Percentiles rank a stretch among this genome's conserved stretches.
Conservation (phyloP, 352 stramenopile species). For the Chrysophaeum taylorii region DNA sequence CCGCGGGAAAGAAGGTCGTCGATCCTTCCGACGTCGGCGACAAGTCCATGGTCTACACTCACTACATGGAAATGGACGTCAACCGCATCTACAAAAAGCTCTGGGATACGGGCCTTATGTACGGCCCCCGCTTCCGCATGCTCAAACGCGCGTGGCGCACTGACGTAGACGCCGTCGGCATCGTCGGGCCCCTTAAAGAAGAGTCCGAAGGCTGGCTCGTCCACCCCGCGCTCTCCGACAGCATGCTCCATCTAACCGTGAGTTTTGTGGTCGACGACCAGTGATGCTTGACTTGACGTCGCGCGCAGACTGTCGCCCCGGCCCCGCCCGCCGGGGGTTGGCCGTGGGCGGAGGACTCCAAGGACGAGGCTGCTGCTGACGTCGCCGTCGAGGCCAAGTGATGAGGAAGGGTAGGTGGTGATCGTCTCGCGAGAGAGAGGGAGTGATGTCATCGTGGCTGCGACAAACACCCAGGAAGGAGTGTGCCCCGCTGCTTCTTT, state of each 20-base stretch:
- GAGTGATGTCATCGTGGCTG: too few species aligned
- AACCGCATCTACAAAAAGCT: slow-evolving; percentile 10
- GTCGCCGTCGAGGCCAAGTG: too few species aligned
- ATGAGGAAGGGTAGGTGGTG: too few species aligned
- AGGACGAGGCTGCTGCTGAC: not conserved
- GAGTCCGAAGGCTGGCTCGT: slow-evolving; percentile 11
- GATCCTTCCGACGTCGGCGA: not conserved
- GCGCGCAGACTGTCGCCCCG: slow-evolving; percentile 4
- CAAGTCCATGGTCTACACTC: not conserved
- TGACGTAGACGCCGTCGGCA: slow-evolving; percentile 3
- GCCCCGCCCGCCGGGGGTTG: not conserved
- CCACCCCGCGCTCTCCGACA: slow-evolving; percentile 12
- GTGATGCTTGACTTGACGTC: too few species aligned
- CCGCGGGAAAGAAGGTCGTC: not conserved
- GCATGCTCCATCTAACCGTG: slow-evolving; percentile 10
- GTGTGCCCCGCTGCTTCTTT: too few species aligned
- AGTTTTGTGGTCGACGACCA: too few species aligned
- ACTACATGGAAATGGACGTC: not conserved
- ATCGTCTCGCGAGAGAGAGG: too few species aligned
- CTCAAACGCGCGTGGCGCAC: not conserved
- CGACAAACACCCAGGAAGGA: too few species aligned
- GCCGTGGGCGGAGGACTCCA: not conserved
- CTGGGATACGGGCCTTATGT: not conserved
- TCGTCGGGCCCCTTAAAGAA: not conserved
- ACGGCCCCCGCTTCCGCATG: slow-evolving; percentile 10